Percentiles rank a stretch among this genome's conserved stretches.
Evolutionary conservation across 805 yeast species (phyloP).

Genomic region (Scheffersomyces lignosus): DNA sequence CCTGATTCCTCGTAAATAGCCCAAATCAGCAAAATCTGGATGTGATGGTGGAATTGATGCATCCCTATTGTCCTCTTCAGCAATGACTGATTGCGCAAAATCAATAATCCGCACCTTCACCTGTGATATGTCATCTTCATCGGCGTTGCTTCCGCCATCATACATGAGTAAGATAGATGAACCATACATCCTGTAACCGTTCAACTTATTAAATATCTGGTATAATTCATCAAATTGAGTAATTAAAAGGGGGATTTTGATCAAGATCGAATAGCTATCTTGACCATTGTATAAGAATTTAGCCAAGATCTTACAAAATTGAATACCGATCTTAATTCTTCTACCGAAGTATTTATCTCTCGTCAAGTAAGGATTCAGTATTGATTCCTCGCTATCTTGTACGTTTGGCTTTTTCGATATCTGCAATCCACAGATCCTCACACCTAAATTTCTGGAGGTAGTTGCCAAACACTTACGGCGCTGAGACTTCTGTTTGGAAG

Average conservation of each 20-base stretch:
- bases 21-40: constrained; percentile 65
- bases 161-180: constrained; percentile 86
- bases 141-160: constrained; percentile 54
- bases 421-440: constrained; percentile 93
- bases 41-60: constrained; percentile 70
- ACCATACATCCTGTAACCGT: constrained; percentile 88
- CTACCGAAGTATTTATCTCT: constrained; percentile 94
- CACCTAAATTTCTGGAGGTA: constrained; percentile 81
- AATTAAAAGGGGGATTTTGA: constrained; percentile 68
- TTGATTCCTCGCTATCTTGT: constrained; percentile 8
- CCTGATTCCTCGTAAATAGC: constrained; percentile 79
- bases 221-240: constrained; percentile 59
- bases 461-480: constrained; percentile 76
- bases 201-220: constrained; percentile 51
- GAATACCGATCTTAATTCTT: constrained; percentile 63
- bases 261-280: constrained; percentile 53
- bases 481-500: constrained; percentile 74
- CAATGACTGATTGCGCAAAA: constrained; percentile 89
- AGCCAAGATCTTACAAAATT: constrained; percentile 72
- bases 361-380: constrained; percentile 40
- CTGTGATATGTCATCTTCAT: constrained; percentile 11
- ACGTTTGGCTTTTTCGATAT: constrained; percentile 7
- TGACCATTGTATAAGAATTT: constrained; percentile 81
- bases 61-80: constrained; percentile 46
- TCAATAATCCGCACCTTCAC: constrained; percentile 77